Evolutionary conservation across 192 early-diverging fungal genomes (phyloP).

Genomic region (Phlyctochytrium arcticum): DNA sequence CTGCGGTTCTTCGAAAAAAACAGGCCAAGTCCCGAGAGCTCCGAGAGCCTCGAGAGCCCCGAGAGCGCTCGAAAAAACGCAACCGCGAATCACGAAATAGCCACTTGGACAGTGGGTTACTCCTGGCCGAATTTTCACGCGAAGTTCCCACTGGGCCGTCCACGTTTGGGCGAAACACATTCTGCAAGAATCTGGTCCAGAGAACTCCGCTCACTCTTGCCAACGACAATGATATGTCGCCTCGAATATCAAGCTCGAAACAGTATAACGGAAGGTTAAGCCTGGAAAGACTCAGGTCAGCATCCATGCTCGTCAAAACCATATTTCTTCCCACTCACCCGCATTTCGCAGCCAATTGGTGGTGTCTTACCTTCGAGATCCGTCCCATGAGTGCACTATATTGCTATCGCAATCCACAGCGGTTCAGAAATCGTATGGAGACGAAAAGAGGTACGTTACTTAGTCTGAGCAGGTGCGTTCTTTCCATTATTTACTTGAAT

Average conservation of each 20-base stretch:
- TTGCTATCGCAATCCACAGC: constrained; percentile 82
- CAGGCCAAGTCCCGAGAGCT: too few species aligned
- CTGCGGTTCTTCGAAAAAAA: too few species aligned
- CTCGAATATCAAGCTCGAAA: background rate
- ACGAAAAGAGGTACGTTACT: constrained; percentile 68
- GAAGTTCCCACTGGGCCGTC: too few species aligned
- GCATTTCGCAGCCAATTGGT: background rate
- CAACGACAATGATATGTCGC: too few species aligned
- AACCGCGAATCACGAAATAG: too few species aligned
- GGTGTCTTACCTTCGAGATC: background rate
- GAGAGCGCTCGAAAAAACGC: too few species aligned
- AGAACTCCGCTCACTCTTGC: too few species aligned
- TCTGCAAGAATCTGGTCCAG: background rate
- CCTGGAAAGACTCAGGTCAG: background rate
- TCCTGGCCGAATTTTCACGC: too few species aligned
- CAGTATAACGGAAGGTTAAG: constrained; percentile 1
- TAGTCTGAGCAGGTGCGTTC: background rate
- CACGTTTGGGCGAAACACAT: too few species aligned
- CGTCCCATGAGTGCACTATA: constrained; percentile 57
- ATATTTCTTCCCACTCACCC: background rate
- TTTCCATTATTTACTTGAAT: too few species aligned
- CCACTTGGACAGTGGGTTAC: too few species aligned
- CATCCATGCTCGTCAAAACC: background rate
- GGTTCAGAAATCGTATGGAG: constrained; percentile 90
- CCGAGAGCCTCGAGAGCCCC: too few species aligned